These are phyloP conservation scores for Penicillium soppii DNA, from an alignment of 495 filamentous ascomycete species.

Conservation along the genomic window DNA sequence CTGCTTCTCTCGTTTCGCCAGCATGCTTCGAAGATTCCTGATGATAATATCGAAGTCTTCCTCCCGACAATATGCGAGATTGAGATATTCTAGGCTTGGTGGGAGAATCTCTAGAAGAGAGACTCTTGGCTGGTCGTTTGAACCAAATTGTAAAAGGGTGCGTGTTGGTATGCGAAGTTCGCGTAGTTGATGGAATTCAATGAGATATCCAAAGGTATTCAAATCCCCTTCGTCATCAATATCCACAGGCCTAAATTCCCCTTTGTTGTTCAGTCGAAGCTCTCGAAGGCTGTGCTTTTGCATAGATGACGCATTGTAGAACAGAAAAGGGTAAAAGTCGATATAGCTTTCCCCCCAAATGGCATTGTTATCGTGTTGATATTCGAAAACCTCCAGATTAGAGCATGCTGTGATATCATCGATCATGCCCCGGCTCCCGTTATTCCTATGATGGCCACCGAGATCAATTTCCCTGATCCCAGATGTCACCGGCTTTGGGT, in stretches of 20 bases:
- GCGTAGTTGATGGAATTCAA: constrained; percentile 11
- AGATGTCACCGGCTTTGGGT: not conserved
- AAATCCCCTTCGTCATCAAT: not conserved
- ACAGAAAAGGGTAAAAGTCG: constrained; percentile 4
- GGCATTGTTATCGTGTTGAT: constrained; percentile 11
- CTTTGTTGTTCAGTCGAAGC: constrained; percentile 12
- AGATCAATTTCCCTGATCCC: not conserved
- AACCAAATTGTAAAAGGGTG: constrained; percentile 8
- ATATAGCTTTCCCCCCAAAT: constrained; percentile 1
- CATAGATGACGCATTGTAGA: constrained; percentile 8
- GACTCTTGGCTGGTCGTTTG: not conserved
- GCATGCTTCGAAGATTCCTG: not conserved
- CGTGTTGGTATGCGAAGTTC: constrained; percentile 12
- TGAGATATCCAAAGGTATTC: constrained; percentile 7
- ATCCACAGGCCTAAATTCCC: not conserved
- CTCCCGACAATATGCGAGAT: not conserved
- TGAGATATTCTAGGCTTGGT: not conserved
- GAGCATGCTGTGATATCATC: constrained; percentile 11
- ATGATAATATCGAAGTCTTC: not conserved
- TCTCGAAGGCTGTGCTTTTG: constrained; percentile 17
- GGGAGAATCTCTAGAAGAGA: not conserved
- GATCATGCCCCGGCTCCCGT: constrained; percentile 2
- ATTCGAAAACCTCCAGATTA: constrained; percentile 16
- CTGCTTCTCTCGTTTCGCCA: not conserved
- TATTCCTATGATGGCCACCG: not conserved